Percentiles rank a stretch among this genome's conserved stretches.
These are phyloP conservation scores for Aspergillus sergii DNA, from an alignment of 2,329 filamentous ascomycete species.

Conservation along the genomic window DNA sequence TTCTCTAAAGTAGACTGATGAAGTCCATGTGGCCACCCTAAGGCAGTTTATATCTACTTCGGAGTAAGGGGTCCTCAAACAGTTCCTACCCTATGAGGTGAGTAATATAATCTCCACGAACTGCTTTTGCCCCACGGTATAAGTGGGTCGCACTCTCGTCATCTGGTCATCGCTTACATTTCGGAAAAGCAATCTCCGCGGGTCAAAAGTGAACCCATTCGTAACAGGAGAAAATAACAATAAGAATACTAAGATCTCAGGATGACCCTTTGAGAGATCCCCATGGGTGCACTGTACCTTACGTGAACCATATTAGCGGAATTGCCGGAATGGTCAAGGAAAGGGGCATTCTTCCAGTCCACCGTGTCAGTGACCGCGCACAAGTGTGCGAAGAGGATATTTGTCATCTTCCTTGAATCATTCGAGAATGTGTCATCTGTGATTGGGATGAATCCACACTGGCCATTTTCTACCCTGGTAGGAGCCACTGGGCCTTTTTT, in stretches of 20 bases:
- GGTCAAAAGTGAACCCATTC: neutral
- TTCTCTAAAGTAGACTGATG: neutral
- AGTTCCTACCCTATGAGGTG: neutral
- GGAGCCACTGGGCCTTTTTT: too few species aligned
- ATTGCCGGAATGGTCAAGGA: neutral
- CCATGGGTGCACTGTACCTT: too few species aligned
- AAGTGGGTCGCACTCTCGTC: neutral
- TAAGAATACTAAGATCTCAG: too few species aligned
- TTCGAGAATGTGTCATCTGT: neutral
- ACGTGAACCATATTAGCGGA: neutral
- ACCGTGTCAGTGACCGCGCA: neutral
- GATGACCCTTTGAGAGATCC: neutral
- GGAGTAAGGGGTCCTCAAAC: neutral
- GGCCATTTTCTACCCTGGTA: too few species aligned
- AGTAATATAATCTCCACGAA: neutral
- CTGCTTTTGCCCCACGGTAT: neutral
- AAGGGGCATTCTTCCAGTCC: neutral
- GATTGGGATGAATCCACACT: neutral
- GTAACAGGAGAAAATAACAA: neutral
- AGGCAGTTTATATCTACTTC: neutral
- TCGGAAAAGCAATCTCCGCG: neutral
- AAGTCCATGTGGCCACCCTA: neutral
- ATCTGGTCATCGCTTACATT: neutral
- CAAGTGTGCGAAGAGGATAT: neutral
- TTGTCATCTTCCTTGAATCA: neutral